Evolutionary conservation across 352 stramenopile species (phyloP).

Genomic region (Paralagenidium karlingii): DNA sequence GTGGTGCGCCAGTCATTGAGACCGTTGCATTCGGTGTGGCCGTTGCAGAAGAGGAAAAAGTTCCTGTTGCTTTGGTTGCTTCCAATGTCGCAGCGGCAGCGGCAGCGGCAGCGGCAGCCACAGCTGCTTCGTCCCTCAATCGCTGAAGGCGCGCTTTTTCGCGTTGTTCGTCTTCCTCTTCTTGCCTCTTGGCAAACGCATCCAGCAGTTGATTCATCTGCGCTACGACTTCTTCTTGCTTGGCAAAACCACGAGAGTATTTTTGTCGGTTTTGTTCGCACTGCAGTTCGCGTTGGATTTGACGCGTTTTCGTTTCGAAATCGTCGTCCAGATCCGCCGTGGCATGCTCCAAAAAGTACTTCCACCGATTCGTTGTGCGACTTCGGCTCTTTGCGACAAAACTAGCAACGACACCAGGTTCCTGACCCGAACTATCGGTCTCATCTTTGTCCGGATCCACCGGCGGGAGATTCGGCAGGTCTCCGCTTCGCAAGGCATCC

Average conservation of each 20-base stretch:
- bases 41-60: no score
- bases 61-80: no score
- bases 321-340: conserved; percentile 31
- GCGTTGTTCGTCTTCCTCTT: conserved; percentile 9
- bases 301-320: conserved; percentile 31
- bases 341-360: conserved; percentile 37
- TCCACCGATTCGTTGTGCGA: conserved; percentile 40
- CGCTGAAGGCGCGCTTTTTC: not conserved
- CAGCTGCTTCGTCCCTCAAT: not conserved
- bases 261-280: conserved; percentile 17
- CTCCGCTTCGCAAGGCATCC: conserved; percentile 21
- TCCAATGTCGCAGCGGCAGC: no score
- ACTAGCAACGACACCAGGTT: conserved; percentile 1
- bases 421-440: conserved; percentile 1
- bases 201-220: conserved; percentile 20
- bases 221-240: conserved; percentile 26
- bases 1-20: no score
- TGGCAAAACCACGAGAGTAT: conserved; percentile 52
- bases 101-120: not conserved
- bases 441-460: conserved; percentile 5
- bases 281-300: conserved; percentile 33
- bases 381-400: conserved; percentile 9
- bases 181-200: conserved; percentile 19
- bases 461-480: conserved; percentile 7
- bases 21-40: no score